These are phyloP conservation scores for Boletellus deceptivus DNA, from an alignment of 1,284 basidiomycete genomes.

Conservation along the genomic window DNA sequence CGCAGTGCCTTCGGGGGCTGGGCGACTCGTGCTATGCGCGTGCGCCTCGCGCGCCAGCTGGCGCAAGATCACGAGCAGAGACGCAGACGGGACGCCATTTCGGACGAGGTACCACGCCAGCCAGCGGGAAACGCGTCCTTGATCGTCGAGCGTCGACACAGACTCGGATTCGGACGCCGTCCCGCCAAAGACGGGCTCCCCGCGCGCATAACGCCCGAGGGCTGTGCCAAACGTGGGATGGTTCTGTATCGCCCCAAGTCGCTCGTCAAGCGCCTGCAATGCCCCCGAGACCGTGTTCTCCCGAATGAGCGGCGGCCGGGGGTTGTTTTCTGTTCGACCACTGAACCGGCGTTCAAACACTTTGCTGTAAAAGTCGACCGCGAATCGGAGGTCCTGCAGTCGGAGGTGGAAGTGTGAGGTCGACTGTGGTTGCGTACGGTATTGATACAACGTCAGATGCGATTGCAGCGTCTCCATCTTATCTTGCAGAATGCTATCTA, in stretches of 20 bases:
- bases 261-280: constrained; percentile 57
- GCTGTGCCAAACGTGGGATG: constrained; percentile 44
- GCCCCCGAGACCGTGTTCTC: constrained; percentile 66
- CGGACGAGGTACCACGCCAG: constrained; percentile 63
- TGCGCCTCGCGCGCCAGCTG: constrained; percentile 61
- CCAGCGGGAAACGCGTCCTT: constrained; percentile 36
- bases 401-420: constrained; percentile 62
- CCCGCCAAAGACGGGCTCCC: constrained; percentile 37
- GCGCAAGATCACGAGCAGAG: constrained; percentile 55
- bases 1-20: constrained; percentile 48
- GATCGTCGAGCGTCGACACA: constrained; percentile 1
- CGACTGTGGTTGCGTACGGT: constrained; percentile 55
- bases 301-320: constrained; percentile 62
- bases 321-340: constrained; percentile 59
- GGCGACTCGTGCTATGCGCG: constrained; percentile 44
- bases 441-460: constrained; percentile 70
- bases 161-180: constrained; percentile 8
- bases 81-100: constrained; percentile 66
- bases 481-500: constrained; percentile 88
- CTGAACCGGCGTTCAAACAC: constrained; percentile 71
- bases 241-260: constrained; percentile 46
- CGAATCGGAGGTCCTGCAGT: constrained; percentile 68
- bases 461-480: constrained; percentile 76
- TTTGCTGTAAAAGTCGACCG: constrained; percentile 69
- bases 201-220: constrained; percentile 53